These are phyloP conservation scores for Sinapis alba DNA, from an alignment of 441 rosid species.

Conservation along the genomic window DNA sequence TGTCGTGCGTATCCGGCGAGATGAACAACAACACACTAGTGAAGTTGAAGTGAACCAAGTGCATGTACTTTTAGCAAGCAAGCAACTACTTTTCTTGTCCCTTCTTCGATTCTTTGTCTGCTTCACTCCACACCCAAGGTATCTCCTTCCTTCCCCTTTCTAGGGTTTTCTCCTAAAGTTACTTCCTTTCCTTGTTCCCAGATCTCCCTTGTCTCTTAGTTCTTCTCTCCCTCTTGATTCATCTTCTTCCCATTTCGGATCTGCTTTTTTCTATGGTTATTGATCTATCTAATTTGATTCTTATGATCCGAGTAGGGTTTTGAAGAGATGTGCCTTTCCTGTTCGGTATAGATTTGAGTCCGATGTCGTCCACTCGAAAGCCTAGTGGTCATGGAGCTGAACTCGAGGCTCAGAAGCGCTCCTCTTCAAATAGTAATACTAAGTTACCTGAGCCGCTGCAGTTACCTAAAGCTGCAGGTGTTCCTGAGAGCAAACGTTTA, in stretches of 20 bases:
- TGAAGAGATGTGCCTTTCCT: constrained; percentile 33
- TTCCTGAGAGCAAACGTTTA: constrained; percentile 45
- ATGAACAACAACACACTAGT: constrained; percentile 16
- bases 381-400: constrained; percentile 46
- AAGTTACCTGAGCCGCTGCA: constrained; percentile 45
- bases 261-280: background rate
- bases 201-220: constrained; percentile 20
- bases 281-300: constrained; percentile 7
- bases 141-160: constrained; percentile 31
- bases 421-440: constrained; percentile 40
- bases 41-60: constrained; percentile 14
- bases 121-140: constrained; percentile 31
- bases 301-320: constrained; percentile 30
- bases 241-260: constrained; percentile 28
- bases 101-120: constrained; percentile 30
- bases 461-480: constrained; percentile 39
- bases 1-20: constrained; percentile 38
- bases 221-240: background rate
- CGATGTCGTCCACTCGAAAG: constrained; percentile 45
- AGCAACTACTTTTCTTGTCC: constrained; percentile 12
- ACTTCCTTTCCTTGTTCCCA: constrained; percentile 23
- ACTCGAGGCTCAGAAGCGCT: constrained; percentile 44
- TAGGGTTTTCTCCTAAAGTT: constrained; percentile 36
- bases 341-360: constrained; percentile 24
- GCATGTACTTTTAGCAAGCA: constrained; percentile 23